Evolutionary conservation across 352 stramenopile genomes (phyloP).

Genomic region (Phytopythium delawarense): DNA sequence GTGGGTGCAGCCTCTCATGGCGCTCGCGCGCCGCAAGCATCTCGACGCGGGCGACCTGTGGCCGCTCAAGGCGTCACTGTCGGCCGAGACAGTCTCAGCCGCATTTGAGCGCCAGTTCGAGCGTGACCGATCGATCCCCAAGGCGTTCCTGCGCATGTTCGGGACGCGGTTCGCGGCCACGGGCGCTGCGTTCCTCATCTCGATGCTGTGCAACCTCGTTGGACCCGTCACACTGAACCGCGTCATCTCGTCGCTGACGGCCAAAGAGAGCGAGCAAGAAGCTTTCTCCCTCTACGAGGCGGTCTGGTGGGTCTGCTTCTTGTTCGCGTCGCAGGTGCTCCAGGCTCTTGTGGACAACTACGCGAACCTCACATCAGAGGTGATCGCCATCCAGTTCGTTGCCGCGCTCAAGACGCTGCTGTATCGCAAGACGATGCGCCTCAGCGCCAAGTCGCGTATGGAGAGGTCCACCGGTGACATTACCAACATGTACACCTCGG

Average conservation of each 20-base stretch:
- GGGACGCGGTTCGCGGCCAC: constrained; percentile 30
- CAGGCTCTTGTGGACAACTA: constrained; percentile 50
- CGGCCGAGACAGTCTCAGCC: not conserved
- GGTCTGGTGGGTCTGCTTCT: constrained; percentile 27
- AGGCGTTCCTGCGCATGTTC: constrained; percentile 31
- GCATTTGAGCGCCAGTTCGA: constrained; percentile 25
- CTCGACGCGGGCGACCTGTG: constrained; percentile 40
- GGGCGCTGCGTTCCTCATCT: constrained; percentile 35
- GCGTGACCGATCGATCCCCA: constrained; percentile 23
- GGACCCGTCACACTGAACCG: constrained; percentile 38
- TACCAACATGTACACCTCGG: constrained; percentile 57
- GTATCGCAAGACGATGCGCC: constrained; percentile 44
- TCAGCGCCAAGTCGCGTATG: constrained; percentile 35
- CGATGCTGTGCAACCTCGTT: constrained; percentile 48
- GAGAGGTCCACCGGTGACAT: constrained; percentile 53
- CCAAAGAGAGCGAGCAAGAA: constrained; percentile 14
- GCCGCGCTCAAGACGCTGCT: constrained; percentile 45
- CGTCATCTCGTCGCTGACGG: constrained; percentile 25
- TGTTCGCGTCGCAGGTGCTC: constrained; percentile 51
- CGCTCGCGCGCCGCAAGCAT: constrained; percentile 37
- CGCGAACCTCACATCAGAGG: constrained; percentile 39
- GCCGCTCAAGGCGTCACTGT: constrained; percentile 23
- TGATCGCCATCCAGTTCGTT: constrained; percentile 53
- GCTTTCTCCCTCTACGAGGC: constrained; percentile 17
- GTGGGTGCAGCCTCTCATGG: constrained; percentile 52